phyloP scores from a whole-genome alignment of 352 stramenopile genomes.

The Globisporangium paroecandrum region DNA sequence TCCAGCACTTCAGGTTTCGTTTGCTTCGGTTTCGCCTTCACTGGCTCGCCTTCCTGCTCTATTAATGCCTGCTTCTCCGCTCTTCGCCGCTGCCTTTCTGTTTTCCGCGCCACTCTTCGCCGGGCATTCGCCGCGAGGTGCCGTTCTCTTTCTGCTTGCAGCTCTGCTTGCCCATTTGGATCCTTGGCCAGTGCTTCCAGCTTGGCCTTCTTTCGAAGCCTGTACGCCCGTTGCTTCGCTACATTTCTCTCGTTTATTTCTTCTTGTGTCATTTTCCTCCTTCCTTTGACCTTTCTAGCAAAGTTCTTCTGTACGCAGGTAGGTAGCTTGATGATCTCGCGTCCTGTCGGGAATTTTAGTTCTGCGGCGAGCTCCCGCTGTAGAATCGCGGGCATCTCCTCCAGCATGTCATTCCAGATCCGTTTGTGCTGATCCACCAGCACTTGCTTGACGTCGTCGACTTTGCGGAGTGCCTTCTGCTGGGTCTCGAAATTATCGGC shows the following conservation, averaged over 20 bases:
- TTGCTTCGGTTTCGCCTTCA: background rate
- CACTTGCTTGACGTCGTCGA: slow-evolving; percentile 16
- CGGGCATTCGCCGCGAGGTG: background rate
- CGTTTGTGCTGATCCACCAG: slow-evolving; percentile 10
- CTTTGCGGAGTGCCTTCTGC: slow-evolving; percentile 13
- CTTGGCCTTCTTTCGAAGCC: background rate
- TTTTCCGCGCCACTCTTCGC: background rate
- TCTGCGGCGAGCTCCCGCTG: slow-evolving; percentile 12
- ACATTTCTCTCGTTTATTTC: background rate
- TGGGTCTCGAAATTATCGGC: slow-evolving; percentile 18
- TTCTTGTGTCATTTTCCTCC: background rate
- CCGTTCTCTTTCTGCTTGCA: background rate
- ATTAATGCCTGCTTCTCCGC: background rate
- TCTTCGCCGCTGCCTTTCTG: background rate
- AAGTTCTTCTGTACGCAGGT: background rate
- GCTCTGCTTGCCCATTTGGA: background rate
- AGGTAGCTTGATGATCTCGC: background rate
- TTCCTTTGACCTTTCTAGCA: background rate
- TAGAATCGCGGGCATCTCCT: background rate
- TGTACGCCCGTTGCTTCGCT: background rate
- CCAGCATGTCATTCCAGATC: background rate
- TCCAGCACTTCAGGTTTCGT: background rate
- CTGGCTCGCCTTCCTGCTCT: background rate
- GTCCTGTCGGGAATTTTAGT: background rate
- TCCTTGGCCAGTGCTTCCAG: background rate